Conservation (phyloP, 2,329 filamentous ascomycete species). For the Microcyclosporella mali region DNA sequence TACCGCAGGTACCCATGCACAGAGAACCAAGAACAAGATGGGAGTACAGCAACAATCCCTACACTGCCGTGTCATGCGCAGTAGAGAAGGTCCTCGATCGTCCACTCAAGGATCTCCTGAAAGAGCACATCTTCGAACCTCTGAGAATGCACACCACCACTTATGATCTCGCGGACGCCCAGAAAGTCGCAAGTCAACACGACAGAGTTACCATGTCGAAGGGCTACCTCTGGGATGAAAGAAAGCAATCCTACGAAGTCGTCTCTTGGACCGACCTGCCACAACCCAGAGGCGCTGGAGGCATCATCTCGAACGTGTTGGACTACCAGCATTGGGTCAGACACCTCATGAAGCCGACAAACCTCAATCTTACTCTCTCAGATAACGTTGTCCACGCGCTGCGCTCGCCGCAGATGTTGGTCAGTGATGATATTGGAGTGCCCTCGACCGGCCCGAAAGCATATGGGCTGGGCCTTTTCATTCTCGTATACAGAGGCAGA, state of each 20-base stretch:
- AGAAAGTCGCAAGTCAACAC: conserved; percentile 7
- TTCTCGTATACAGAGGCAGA: conserved; percentile 40
- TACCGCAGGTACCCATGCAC: conserved; percentile 28
- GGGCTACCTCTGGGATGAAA: conserved; percentile 23
- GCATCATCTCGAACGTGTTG: conserved; percentile 40
- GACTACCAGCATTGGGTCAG: conserved; percentile 51
- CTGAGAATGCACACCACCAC: conserved; percentile 38
- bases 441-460: conserved; percentile 29
- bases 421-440: background rate
- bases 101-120: conserved; percentile 31
- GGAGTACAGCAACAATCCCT: conserved; percentile 52
- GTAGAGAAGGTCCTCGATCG: conserved; percentile 39
- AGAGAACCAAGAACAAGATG: conserved; percentile 37
- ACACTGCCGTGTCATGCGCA: conserved; percentile 41
- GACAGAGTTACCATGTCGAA: conserved; percentile 11
- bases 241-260: conserved; percentile 4
- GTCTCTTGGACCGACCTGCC: conserved; percentile 11
- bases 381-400: conserved; percentile 8
- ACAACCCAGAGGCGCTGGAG: conserved; percentile 20
- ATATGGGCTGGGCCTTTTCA: conserved; percentile 41
- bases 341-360: conserved; percentile 39
- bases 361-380: conserved; percentile 5
- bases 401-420: conserved; percentile 10
- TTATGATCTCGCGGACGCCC: conserved; percentile 32
- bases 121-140: conserved; percentile 34